A percentile compares a stretch with the other conserved stretches of the same genome.
Evolutionary conservation across 2,329 filamentous ascomycete species (phyloP).

Genomic region (Talaromyces marneffei): DNA sequence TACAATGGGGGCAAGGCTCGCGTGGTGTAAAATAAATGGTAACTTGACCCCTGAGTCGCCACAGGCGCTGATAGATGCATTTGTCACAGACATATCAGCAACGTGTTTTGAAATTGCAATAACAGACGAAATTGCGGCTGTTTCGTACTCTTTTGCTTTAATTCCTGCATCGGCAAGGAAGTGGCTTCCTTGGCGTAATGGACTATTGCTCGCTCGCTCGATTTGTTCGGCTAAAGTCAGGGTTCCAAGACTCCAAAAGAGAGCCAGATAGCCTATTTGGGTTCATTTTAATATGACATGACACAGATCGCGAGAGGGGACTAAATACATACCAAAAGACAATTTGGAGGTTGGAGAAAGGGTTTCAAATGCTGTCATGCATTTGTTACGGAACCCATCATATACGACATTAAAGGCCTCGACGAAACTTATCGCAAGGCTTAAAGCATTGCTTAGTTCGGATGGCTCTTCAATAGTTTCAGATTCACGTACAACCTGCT

Average conservation of each 20-base stretch:
- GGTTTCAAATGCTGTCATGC: neutral
- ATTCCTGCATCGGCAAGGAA: neutral
- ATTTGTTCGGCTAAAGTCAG: neutral
- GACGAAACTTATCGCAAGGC: neutral
- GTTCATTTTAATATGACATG: neutral
- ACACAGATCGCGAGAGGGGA: neutral
- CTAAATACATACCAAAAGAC: neutral
- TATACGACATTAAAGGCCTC: neutral
- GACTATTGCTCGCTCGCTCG: neutral
- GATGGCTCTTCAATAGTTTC: neutral
- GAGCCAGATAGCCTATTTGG: neutral
- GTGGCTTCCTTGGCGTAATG: neutral
- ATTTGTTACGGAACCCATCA: neutral
- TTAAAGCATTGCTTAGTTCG: neutral
- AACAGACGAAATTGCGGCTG: neutral
- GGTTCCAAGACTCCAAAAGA: neutral
- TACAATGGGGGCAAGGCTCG: neutral
- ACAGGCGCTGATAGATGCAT: neutral
- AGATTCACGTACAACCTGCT: neutral
- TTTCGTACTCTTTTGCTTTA: neutral
- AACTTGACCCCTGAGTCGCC: neutral
- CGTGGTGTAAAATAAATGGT: constrained; percentile 7
- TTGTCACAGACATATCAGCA: neutral
- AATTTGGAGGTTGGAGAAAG: neutral
- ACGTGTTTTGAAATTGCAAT: neutral